A percentile compares a stretch with the other conserved stretches of the same genome.
These are phyloP conservation scores for Rhizoctonia solani DNA, from an alignment of 1,284 basidiomycete genomes.

Conservation along the genomic window DNA sequence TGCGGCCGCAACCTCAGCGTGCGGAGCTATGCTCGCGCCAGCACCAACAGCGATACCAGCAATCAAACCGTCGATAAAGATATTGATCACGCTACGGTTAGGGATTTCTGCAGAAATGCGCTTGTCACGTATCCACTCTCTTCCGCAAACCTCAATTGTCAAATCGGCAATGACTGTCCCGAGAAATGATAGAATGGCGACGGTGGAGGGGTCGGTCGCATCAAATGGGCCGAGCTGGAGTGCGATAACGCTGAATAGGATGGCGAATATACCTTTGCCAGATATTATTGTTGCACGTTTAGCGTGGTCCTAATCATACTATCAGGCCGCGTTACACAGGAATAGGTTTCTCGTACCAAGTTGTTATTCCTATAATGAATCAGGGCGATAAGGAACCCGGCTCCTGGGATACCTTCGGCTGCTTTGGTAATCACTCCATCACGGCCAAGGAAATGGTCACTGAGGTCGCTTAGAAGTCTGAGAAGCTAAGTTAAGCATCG, in stretches of 20 bases:
- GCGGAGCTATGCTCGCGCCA: slow-evolving; percentile 20
- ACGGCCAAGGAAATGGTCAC: slow-evolving; percentile 14
- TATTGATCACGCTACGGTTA: neutral
- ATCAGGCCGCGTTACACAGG: neutral
- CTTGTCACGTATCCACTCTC: slow-evolving; percentile 13
- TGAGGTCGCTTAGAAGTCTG: neutral
- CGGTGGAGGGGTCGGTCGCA: neutral
- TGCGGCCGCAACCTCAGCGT: slow-evolving; percentile 16
- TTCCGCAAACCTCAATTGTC: neutral
- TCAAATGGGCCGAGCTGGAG: slow-evolving; percentile 7
- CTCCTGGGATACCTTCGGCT: slow-evolving; percentile 17
- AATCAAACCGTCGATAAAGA: slow-evolving; percentile 14
- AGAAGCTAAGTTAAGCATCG: neutral
- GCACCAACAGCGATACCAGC: slow-evolving; percentile 14
- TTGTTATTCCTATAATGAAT: slow-evolving; percentile 3
- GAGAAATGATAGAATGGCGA: slow-evolving; percentile 5
- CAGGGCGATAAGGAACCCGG: slow-evolving; percentile 9
- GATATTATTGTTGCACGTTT: slow-evolving; percentile 17
- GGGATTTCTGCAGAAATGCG: slow-evolving; percentile 19
- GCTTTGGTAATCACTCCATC: slow-evolving; percentile 19
- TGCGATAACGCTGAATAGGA: slow-evolving; percentile 5
- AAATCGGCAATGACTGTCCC: slow-evolving; percentile 28
- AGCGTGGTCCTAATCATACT: slow-evolving; percentile 14
- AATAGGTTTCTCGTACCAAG: neutral
- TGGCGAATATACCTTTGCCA: slow-evolving; percentile 24